Evolutionary conservation across 192 early-diverging fungal species (phyloP), one percentile per base, ranked within the genome.

Genomic region (Thoreauomyces humboldtii): DNA sequence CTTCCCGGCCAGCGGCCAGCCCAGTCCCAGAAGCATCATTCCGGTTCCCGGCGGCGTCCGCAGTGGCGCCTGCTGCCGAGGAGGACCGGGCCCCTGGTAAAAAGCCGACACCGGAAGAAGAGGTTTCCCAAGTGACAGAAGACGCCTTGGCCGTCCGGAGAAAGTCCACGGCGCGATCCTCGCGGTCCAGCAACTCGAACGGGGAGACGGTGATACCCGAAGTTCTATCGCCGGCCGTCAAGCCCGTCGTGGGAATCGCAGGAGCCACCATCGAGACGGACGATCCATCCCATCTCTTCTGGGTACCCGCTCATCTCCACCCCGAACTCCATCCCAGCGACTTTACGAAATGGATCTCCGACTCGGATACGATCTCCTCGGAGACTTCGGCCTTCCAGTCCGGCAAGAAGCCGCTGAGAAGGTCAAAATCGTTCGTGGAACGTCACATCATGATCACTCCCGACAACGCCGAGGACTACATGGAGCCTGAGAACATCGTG

Each of bases 391-490:
- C 24, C 3, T 63, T 63, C 33, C 29, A 25, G 42, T 35, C 46
- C 2, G 51, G 58, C 27, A 62, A 70, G 38, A 69, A 63, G 24
- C 61, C 65, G 22, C 54, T 68, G n/a, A 25, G 50, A 31, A 46
- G 74, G 22, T 50, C 74, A 54, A 76, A 71, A 42, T 67, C 63
- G 21, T 76, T 76, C 55, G 63, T 59, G 15, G 74, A 76, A 34
- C 37, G 69, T 36, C 74, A 76, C 44, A 53, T 76, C 3, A 41
- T 58, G 22, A 70, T 76, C 52, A 71, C 66, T 25, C 69, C 62
- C 12, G 70, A 76, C 19, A 62, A 73, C 56, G 47, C 35, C 17
- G 57, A 73, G 32, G 55, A 73, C 15, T 62, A 63, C 36, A n/a
- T 57, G 25, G 72, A 63, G 24, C 15, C 24, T 3, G 66, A 73